phyloP scores from a whole-genome alignment of 768 basidiomycete species.

The Suillus spraguei region DNA sequence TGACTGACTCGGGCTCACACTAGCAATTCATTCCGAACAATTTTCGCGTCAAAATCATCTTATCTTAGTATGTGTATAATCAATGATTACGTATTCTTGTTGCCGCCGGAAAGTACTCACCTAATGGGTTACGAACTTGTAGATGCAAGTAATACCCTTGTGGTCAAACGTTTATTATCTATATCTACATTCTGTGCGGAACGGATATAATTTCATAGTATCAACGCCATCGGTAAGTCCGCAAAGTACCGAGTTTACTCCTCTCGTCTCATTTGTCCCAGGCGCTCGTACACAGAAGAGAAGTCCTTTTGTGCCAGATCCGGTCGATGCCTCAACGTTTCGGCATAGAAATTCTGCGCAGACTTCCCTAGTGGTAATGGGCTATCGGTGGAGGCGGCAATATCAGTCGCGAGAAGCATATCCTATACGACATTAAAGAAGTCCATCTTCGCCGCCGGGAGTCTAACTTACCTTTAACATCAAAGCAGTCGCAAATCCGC shows the following conservation, averaged over 20 bases:
- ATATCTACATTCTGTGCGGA: neutral
- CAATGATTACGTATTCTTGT: neutral
- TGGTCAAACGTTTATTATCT: neutral
- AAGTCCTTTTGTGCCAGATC: constrained; percentile 76
- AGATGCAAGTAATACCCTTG: neutral
- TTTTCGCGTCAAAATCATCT: neutral
- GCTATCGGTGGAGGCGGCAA: constrained; percentile 51
- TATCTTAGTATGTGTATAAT: neutral
- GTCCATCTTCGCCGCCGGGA: constrained; percentile 8
- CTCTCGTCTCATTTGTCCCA: constrained; percentile 35
- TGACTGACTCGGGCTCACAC: neutral
- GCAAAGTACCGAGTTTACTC: constrained; percentile 6
- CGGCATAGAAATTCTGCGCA: constrained; percentile 63
- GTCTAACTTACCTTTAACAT: constrained; percentile 71
- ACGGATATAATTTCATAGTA: neutral
- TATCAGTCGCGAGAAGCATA: constrained; percentile 76
- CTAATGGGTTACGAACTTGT: neutral
- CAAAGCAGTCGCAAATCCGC: constrained; percentile 80
- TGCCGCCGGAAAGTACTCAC: constrained; percentile 4
- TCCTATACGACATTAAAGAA: constrained; percentile 51
- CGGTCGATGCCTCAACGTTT: constrained; percentile 53
- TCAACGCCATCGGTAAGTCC: neutral
- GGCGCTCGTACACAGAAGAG: constrained; percentile 74
- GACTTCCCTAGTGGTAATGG: constrained; percentile 68
- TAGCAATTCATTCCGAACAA: neutral